Evolutionary conservation across 306 rosid genomes (phyloP).

Genomic region (Ormosia emarginata): DNA sequence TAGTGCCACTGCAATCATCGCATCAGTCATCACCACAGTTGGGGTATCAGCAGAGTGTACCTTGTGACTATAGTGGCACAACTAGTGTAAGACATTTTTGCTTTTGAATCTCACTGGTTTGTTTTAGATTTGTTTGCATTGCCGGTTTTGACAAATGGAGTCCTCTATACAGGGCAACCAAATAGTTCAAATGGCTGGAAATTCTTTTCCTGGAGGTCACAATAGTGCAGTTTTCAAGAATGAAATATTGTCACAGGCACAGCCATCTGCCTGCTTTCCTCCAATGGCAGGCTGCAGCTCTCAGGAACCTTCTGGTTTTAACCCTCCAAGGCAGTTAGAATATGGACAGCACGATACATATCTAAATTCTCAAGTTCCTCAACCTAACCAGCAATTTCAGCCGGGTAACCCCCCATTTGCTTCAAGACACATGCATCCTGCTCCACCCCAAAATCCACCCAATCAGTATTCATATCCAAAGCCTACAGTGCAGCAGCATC

Average conservation of each 20-base stretch:
- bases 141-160: background rate
- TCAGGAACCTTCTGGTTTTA: constrained; percentile 62
- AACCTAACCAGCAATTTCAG: constrained; percentile 61
- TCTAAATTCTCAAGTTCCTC: constrained; percentile 56
- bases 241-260: constrained; percentile 58
- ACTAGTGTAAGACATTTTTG: constrained; percentile 48
- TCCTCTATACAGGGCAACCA: constrained; percentile 58
- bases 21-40: constrained; percentile 52
- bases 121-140: background rate
- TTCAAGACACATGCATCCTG: constrained; percentile 68
- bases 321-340: constrained; percentile 52
- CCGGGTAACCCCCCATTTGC: constrained; percentile 52
- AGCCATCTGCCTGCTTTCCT: constrained; percentile 36
- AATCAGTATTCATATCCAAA: constrained; percentile 64
- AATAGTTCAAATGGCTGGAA: constrained; percentile 55
- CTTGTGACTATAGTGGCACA: constrained; percentile 46
- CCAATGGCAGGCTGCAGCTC: constrained; percentile 55
- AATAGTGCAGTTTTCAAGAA: constrained; percentile 42
- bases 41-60: constrained; percentile 49
- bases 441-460: constrained; percentile 56
- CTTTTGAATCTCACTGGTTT: background rate
- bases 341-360: constrained; percentile 58
- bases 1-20: constrained; percentile 51
- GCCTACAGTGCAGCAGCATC: constrained; percentile 54
- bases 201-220: constrained; percentile 52